Conservation (phyloP, 2,329 filamentous ascomycete genomes). For the Balansia obtecta region DNA sequence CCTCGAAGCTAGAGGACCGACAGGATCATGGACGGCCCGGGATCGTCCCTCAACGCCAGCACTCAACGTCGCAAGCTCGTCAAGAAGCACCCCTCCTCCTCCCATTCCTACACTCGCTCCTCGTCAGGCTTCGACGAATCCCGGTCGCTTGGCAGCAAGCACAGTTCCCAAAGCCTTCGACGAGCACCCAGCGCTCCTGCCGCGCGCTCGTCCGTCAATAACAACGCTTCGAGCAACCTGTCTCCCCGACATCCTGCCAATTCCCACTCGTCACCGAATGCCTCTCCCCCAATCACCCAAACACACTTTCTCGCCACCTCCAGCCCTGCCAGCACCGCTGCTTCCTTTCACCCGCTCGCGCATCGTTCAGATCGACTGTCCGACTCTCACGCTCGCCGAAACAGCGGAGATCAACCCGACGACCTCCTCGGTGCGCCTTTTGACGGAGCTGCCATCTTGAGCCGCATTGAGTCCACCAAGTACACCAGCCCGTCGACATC, state of each 20-base stretch:
- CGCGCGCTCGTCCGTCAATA: constrained; percentile 32
- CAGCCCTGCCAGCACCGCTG: constrained; percentile 1
- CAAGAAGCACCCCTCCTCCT: constrained; percentile 47
- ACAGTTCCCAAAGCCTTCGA: constrained; percentile 50
- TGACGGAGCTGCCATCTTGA: constrained; percentile 49
- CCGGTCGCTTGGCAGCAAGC: constrained; percentile 47
- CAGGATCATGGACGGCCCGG: constrained; percentile 35
- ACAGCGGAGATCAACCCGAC: constrained; percentile 29
- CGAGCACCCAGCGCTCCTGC: constrained; percentile 48
- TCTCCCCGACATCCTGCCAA: constrained; percentile 34
- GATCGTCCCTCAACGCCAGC: constrained; percentile 30
- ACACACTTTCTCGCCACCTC: constrained; percentile 31
- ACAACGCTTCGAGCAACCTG: constrained; percentile 37
- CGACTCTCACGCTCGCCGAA: constrained; percentile 9
- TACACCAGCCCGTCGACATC: constrained; percentile 20
- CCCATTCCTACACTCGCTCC: constrained; percentile 28
- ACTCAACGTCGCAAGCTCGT: constrained; percentile 48
- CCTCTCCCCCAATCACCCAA: constrained; percentile 32
- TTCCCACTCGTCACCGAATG: constrained; percentile 29
- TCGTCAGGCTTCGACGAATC: constrained; percentile 43
- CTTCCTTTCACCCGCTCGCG: constrained; percentile 8
- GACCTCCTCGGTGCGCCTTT: constrained; percentile 54
- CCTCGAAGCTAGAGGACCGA: constrained; percentile 9
- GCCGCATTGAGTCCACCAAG: constrained; percentile 43
- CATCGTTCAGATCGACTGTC: constrained; percentile 12